Evolutionary conservation across 2,329 filamentous ascomycete genomes (phyloP), one percentile per base, ranked within the genome.

Genomic region (Catunica adiposa): DNA sequence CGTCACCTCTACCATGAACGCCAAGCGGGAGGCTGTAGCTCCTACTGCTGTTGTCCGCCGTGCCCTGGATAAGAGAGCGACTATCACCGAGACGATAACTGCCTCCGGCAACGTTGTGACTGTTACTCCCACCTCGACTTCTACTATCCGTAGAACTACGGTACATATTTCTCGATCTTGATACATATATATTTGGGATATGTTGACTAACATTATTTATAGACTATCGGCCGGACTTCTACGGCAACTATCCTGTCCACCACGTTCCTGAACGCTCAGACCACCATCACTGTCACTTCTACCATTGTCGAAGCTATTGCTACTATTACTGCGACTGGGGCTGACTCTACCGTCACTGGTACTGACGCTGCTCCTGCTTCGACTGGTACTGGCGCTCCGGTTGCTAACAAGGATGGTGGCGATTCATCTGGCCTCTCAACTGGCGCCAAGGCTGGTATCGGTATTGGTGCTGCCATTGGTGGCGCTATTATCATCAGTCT

Each of bases 401-500:
- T 42, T 23, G 44, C 50, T 48, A 59, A 52, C 17, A 8, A 3
- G 20, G n/a, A 20, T n/a, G 7, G 40, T 20, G 51, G 46, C 57
- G 59, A 17, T 57, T 58, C 59, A 56, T 56, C 61, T 8, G 68
- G 69, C 3, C 64, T 72, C 8, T 68, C 67, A 1, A 69, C 65
- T 5, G 70, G 69, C 26, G 70, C 69, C 59, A 71, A 72, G 66
- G 68, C 68, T 46, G 70, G 70, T 55, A 72, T 72, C 38, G 70
- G 70, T 54, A 66, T 66, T 22, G 70, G 68, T 53, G 66, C 64
- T 17, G 69, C 65, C 59, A 62, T 69, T 22, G 70, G 60, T 53
- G 70, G 62, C 20, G 63, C 71, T 8, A 59, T 63, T 37, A n/a
- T 69, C 20, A 50, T 59, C n/a, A 37, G 53, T 38, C 46, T 60